These are phyloP conservation scores for Plenodomus tracheiphilus DNA, from an alignment of 2,329 filamentous ascomycete species.

Conservation along the genomic window DNA sequence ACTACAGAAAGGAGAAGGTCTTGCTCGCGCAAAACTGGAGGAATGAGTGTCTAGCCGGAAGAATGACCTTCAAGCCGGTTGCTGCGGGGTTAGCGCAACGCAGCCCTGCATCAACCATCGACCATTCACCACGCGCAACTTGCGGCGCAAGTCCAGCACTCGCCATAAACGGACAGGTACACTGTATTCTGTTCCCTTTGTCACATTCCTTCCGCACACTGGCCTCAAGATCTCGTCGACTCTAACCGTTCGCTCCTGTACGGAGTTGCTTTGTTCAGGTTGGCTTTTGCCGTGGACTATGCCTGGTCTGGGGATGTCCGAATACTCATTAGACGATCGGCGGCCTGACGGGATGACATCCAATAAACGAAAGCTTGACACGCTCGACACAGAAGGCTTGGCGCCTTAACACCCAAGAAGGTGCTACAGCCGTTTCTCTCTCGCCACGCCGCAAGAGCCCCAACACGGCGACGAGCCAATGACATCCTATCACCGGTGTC, in stretches of 20 bases:
- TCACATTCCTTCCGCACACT: no score
- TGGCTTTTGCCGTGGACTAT: no score
- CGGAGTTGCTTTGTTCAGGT: no score
- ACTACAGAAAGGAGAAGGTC: background rate
- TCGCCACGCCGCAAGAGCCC: conserved; percentile 12
- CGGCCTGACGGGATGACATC: conserved; percentile 16
- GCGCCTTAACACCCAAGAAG: conserved; percentile 16
- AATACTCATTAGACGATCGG: conserved; percentile 15
- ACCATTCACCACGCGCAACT: no score
- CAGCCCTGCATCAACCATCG: background rate
- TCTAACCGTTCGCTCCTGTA: no score
- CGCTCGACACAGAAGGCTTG: conserved; percentile 24
- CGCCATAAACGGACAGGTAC: no score
- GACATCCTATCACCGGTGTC: conserved; percentile 17
- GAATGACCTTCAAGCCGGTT: background rate
- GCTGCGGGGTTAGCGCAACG: background rate
- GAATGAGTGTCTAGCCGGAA: background rate
- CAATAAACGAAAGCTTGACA: conserved; percentile 22
- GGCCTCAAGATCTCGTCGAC: no score
- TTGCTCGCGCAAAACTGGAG: background rate
- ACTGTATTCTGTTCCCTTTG: no score
- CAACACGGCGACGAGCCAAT: conserved; percentile 21
- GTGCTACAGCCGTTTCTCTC: background rate
- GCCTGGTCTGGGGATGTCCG: conserved; percentile 18
- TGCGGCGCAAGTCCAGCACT: no score